Evolutionary conservation across 305 asterid genomes (phyloP), one percentile per base, ranked within the genome.

Genomic region (Euphrasia arctica): DNA sequence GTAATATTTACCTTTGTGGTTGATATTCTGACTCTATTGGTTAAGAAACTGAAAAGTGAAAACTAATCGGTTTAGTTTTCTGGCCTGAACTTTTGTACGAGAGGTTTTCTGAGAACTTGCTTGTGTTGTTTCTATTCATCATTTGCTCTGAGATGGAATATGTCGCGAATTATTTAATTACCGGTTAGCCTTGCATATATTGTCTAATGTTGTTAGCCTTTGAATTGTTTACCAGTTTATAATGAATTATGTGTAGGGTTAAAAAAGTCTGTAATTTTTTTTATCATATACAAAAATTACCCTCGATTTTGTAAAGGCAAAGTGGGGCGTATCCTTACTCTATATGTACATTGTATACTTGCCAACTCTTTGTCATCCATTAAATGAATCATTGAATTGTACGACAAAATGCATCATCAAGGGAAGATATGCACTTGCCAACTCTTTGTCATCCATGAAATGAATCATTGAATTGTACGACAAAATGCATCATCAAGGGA

Each of bases 341-440:
- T 28, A 61, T 36, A 39, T 68, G 49, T 56, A 72, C 72, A 47
- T n/a, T n/a, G n/a, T n/a, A n/a, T n/a, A n/a, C 12, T 29, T 34
- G 36, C 39, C 34, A 34, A 43, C 58, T 45, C 12, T 50, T 18
- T 49, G 9, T 9, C 70, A 47, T 39, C 66, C 22, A 18, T 18
- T 18, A 18, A 18, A 18, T 18, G 22, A 18, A 18, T 18, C 22
- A 18, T 83, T 77, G 80, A 66, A 65, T 43, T 48, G 63, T 48
- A 12, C 13, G 0, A 48, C 4, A 34, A 41, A 36, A 69, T 14
- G 43, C 45, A 50, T 29, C 22, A 10, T 48, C 54, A 48, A 48
- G 25, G 13, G 39, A 48, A 48, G 54, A 18, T 52, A 52, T 18
- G 22, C 55, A n/a, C n/a, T n/a, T n/a, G n/a, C n/a, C n/a, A n/a